A percentile compares a stretch with the other conserved stretches of the same genome.
phyloP scores from a whole-genome alignment of 495 filamentous ascomycete genomes.

The Niebla homalea region DNA sequence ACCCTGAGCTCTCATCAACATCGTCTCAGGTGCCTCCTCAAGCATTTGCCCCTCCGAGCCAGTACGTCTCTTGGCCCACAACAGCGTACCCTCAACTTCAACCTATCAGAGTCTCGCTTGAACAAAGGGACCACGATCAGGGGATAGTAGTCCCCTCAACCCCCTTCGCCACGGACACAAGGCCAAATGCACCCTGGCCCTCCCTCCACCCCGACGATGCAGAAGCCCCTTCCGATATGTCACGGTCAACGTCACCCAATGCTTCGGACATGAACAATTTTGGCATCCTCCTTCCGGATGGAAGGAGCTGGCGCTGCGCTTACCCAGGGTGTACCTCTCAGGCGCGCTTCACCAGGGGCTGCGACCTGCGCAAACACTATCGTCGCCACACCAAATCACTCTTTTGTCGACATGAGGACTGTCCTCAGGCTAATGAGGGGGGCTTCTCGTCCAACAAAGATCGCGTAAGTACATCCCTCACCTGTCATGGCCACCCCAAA shows the following conservation, averaged over 20 bases:
- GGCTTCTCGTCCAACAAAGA: constrained; percentile 56
- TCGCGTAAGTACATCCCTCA: constrained; percentile 19
- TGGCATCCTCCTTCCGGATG: constrained; percentile 25
- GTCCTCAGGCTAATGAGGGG: constrained; percentile 39
- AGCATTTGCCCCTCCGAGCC: constrained; percentile 3
- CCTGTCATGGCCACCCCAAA: neutral
- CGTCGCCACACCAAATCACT: constrained; percentile 49
- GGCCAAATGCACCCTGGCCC: constrained; percentile 10
- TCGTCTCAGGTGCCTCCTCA: constrained; percentile 1
- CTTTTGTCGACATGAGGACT: constrained; percentile 49
- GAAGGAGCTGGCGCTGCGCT: constrained; percentile 41
- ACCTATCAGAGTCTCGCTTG: neutral
- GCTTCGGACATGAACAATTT: constrained; percentile 22
- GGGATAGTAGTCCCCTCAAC: constrained; percentile 12
- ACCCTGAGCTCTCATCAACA: constrained; percentile 2
- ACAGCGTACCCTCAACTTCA: constrained; percentile 1
- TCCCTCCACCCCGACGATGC: constrained; percentile 15
- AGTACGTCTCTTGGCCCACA: constrained; percentile 10
- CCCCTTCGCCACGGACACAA: constrained; percentile 8
- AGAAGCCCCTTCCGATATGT: constrained; percentile 9
- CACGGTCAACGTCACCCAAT: constrained; percentile 16
- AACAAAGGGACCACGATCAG: neutral
- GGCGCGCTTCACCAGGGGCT: constrained; percentile 43
- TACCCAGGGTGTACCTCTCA: constrained; percentile 44
- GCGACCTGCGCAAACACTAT: constrained; percentile 52